Conservation (phyloP, 345 rosid genomes). For the Laguncularia racemosa region DNA sequence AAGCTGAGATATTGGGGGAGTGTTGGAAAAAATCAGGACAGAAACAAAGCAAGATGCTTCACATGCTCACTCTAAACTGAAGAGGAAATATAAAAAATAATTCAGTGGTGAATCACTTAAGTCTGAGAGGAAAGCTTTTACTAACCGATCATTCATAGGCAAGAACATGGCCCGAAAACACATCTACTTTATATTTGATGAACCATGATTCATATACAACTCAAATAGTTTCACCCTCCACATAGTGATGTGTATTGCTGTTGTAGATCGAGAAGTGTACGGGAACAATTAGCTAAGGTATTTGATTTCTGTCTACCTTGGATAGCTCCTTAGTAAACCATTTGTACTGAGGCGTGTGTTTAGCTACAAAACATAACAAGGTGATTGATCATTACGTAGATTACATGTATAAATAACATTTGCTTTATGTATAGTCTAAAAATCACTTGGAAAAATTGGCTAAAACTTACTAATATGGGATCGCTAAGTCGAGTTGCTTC, state of each 20-base stretch:
- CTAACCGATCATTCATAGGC: constrained; percentile 40
- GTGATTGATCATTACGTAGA: constrained; percentile 4
- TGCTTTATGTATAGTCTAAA: no score
- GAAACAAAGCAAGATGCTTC: not conserved
- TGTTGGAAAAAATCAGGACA: not conserved
- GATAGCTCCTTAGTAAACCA: constrained; percentile 70
- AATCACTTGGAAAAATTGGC: no score
- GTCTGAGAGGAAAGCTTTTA: not conserved
- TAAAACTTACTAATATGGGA: no score
- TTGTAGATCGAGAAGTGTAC: constrained; percentile 83
- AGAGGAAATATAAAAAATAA: no score
- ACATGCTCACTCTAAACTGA: no score
- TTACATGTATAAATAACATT: no score
- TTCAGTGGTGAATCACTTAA: not conserved
- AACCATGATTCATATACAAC: constrained; percentile 38
- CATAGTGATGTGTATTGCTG: constrained; percentile 68
- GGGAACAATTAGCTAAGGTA: constrained; percentile 83
- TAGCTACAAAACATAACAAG: constrained; percentile 35
- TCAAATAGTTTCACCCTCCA: constrained; percentile 57
- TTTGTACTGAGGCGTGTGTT: constrained; percentile 61
- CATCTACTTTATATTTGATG: constrained; percentile 35
- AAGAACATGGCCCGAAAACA: constrained; percentile 44
- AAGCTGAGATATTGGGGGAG: no score
- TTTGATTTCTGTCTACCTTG: constrained; percentile 71
- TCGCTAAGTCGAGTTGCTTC: no score